Base-by-base conservation (phyloP, 805 yeast species). In the Candida bentonensis region DNA sequence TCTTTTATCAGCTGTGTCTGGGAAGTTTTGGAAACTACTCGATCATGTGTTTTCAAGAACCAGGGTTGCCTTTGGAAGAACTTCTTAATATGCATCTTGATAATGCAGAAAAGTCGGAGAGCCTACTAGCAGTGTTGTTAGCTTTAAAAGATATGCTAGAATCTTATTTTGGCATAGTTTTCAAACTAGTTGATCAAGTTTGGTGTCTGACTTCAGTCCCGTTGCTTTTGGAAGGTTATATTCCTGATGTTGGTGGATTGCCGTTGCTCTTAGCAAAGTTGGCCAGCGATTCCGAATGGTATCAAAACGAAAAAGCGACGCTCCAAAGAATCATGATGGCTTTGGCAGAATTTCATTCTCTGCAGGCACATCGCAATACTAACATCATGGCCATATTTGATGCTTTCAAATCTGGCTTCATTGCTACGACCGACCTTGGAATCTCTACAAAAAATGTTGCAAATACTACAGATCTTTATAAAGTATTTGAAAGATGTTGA, bases 401-500 rank as follows among this genome's bases (percentile, higher is more conserved):
- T 0, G 61, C 73, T 21, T 57, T 85, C 4, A 78, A 79, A 50
- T 67, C 67, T 47, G 63, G 77, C 40, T 73, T 86, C 22, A 57
- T 86, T 13, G 94, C 88, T 0, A 74, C 94, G 0, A 65, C 65
- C 13, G 56, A 54, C 2, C 52, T 86, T 28, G 51, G 61, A 3
- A 56, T 66, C 13, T 79, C 76, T 45, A 76, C 87, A 3, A 72
- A 84, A 3, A 95, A 89, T 59, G 76, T 92, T 30, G 96, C 98
- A 0, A 87, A 80, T 57, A 61, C 92, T 23, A 97, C 97, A 1
- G 95, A 95, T 0, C 65, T 92, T 46, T 92, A 92, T 61, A 75
- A 71, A 54, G 94, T 94, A 3, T 92, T 92, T 66, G 98, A 92
- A 64, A 70, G 98, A 58, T 92, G 98, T 42, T 62, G 36, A 40